Conservation (phyloP, 2,329 filamentous ascomycete species). For the Diaporthe amygdali region DNA sequence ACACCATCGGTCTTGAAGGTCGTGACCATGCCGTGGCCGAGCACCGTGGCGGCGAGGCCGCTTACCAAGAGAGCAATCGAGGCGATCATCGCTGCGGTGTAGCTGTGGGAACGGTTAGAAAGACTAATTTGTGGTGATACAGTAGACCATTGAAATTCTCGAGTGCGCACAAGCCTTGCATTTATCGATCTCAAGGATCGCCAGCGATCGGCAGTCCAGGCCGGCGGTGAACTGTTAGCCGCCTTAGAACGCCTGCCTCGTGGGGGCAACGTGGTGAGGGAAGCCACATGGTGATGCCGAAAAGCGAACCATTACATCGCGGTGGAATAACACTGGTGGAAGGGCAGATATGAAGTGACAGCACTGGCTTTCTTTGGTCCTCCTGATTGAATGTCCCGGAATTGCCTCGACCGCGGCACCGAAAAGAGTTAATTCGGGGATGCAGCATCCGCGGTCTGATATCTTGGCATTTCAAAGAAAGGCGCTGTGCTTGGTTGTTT, state of each 20-base stretch:
- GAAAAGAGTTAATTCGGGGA: constrained; percentile 1
- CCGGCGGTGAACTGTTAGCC: not conserved
- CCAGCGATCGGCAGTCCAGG: not conserved
- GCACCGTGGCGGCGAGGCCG: constrained; percentile 30
- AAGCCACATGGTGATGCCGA: not conserved
- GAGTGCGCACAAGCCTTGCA: not conserved
- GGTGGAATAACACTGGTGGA: not conserved
- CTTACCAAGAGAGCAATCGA: not conserved
- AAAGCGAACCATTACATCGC: not conserved
- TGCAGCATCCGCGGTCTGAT: not conserved
- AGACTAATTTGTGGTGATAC: not conserved
- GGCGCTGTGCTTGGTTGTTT: not conserved
- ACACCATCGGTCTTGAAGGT: constrained; percentile 52
- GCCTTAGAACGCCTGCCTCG: not conserved
- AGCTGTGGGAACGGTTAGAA: not conserved
- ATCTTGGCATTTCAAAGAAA: not conserved
- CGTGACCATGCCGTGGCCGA: constrained; percentile 52
- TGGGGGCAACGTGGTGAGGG: not conserved
- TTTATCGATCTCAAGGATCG: not conserved
- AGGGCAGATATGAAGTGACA: not conserved
- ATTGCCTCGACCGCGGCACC: not conserved
- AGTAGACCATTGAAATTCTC: accelerated
- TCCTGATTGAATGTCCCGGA: not conserved
- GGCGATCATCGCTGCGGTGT: not conserved
- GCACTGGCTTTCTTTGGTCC: not conserved